Evolutionary conservation across 176 grass and related monocot genomes (phyloP), one percentile per base, ranked within the genome.

Genomic region (Oryza coarctata): DNA sequence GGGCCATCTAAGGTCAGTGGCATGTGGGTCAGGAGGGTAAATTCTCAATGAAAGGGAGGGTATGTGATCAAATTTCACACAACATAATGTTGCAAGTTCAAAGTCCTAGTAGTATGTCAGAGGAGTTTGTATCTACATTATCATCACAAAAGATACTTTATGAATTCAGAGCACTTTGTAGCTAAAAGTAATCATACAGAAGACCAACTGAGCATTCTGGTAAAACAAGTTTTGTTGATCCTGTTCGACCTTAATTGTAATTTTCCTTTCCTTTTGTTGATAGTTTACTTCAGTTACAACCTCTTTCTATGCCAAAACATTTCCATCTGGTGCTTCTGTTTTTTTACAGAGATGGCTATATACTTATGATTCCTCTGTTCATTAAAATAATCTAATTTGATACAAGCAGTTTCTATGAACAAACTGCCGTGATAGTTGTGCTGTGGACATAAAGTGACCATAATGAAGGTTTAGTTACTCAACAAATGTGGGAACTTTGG

Each of bases 401-500:
- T 3, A 23, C 61, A 30, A 15, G 38, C 17, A 50, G 15, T 73
- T 34, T 44, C 43, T 3, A 17, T 33, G 71, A 68, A 43, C 49
- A 81, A 15, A 25, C 5, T 34, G 31, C 13, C 49, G 28, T 15
- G 9, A 57, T 68, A 57, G 39, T 68, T 75, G 32, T 57, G 63
- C 18, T 68, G 28, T 60, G 45, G 33, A 41, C 26, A 76, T 60
- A 69, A 69, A 44, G 60, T 45, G 70, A 74, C 14, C 29, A 36
- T 69, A 83, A 34, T 81, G 27, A 30, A 75, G 63, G 38, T 81
- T 85, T 33, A 41, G 44, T 25, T 45, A 81, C 43, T 38, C 52
- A 17, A 63, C 38, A 63, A 76, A 61, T 69, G 55, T 68, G 63
- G 49, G 28, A 65, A 50, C 50, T 65, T 78, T 10, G 36, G 23